These are phyloP conservation scores for Berkeleyomyces rouxiae DNA, from an alignment of 2,329 filamentous ascomycete genomes.

Conservation along the genomic window DNA sequence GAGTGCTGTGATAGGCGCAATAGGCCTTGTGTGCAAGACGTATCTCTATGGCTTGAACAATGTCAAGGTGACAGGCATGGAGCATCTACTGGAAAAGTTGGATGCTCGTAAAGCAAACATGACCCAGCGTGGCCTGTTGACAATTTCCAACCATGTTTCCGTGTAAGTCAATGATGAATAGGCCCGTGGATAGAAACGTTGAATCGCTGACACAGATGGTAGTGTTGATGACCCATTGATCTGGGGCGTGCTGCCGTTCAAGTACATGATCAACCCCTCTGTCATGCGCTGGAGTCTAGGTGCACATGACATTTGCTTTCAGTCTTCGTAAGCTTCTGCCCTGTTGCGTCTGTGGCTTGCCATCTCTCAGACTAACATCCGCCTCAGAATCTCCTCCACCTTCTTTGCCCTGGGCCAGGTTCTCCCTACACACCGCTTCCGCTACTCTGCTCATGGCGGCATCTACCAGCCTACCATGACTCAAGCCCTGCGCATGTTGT, in stretches of 20 bases:
- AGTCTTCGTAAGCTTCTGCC: slow-evolving; percentile 46
- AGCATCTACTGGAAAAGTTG: slow-evolving; percentile 56
- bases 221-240: slow-evolving; percentile 89
- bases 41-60: slow-evolving; percentile 63
- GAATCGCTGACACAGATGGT: slow-evolving; percentile 13
- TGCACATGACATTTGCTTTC: slow-evolving; percentile 91
- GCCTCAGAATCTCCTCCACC: slow-evolving; percentile 41
- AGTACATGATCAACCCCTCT: slow-evolving; percentile 51
- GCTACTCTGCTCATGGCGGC: slow-evolving; percentile 65
- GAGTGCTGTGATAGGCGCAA: slow-evolving; percentile 55
- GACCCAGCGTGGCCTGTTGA: slow-evolving; percentile 64
- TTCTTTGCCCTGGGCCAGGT: slow-evolving; percentile 89
- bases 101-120: slow-evolving; percentile 51
- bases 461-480: slow-evolving; percentile 80
- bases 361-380: not conserved
- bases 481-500: slow-evolving; percentile 72
- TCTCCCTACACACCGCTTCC: slow-evolving; percentile 68
- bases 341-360: not conserved
- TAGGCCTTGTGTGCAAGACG: slow-evolving; percentile 50
- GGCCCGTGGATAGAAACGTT: not conserved
- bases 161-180: slow-evolving; percentile 20
- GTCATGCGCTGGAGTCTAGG: slow-evolving; percentile 81
- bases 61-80: slow-evolving; percentile 60
- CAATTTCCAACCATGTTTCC: slow-evolving; percentile 35
- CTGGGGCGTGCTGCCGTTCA: slow-evolving; percentile 73